Percentiles rank a stretch among this genome's conserved stretches.
phyloP scores from a whole-genome alignment of 2,329 filamentous ascomycete species.

The Acephala macrosclerotiorum region DNA sequence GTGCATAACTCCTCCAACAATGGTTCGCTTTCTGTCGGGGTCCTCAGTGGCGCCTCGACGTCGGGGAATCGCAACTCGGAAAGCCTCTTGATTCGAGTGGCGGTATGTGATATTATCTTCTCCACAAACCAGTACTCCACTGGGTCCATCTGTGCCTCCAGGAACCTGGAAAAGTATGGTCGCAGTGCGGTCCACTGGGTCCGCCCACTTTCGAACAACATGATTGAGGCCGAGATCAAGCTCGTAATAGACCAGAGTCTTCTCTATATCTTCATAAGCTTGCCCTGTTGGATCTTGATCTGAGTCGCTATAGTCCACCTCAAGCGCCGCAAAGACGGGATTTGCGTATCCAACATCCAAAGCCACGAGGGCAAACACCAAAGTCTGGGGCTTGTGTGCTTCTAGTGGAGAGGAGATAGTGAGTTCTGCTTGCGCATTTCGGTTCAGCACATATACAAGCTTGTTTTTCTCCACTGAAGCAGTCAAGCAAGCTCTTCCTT shows the following conservation, averaged over 20 bases:
- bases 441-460: conserved; percentile 97
- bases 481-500: conserved; percentile 92
- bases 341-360: conserved; percentile 97
- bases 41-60: conserved; percentile 90
- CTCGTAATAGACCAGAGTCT: conserved; percentile 95
- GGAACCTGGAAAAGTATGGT: conserved; percentile 95
- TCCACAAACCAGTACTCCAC: conserved; percentile 92
- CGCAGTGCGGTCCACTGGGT: conserved; percentile 88
- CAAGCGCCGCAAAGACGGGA: conserved; percentile 92
- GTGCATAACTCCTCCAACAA: conserved; percentile 95
- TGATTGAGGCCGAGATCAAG: conserved; percentile 96
- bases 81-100: conserved; percentile 93
- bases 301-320: conserved; percentile 89
- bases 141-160: conserved; percentile 90
- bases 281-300: conserved; percentile 91
- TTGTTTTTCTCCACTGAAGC: conserved; percentile 99
- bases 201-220: conserved; percentile 95
- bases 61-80: conserved; percentile 88
- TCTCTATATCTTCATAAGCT: conserved; percentile 83
- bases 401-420: conserved; percentile 97
- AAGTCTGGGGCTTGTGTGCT: conserved; percentile 89
- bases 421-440: conserved; percentile 91
- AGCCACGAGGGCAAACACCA: conserved; percentile 87
- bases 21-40: conserved; percentile 85
- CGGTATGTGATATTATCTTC: conserved; percentile 96